Evolutionary conservation across 768 basidiomycete genomes (phyloP).

Genomic region (Kwoniella sp.): DNA sequence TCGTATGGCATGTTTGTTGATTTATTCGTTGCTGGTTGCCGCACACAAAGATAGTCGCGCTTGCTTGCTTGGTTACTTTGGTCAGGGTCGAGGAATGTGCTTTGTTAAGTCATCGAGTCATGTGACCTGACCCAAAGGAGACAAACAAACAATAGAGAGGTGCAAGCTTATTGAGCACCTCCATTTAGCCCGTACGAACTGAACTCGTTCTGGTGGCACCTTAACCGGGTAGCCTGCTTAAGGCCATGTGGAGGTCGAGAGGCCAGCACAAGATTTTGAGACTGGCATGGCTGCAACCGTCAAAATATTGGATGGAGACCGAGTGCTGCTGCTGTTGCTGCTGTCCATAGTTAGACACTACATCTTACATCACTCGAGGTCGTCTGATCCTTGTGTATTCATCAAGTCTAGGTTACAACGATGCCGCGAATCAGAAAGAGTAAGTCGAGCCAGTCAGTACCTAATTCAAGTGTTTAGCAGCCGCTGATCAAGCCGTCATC

Average conservation of each 20-base stretch:
- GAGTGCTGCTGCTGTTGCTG: neutral
- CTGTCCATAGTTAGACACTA: neutral
- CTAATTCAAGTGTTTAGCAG: neutral
- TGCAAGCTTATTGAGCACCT: constrained; percentile 1
- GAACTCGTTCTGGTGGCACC: constrained; percentile 2
- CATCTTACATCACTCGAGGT: neutral
- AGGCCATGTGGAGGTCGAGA: constrained; percentile 14
- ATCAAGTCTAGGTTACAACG: neutral
- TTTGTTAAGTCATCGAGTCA: neutral
- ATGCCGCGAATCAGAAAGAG: constrained; percentile 56
- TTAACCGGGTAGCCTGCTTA: neutral
- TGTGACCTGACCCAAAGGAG: constrained; percentile 6
- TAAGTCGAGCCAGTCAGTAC: constrained; percentile 30
- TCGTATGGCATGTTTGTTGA: constrained; percentile 17
- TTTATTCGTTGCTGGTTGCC: constrained; percentile 7
- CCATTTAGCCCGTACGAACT: neutral
- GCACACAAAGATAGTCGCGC: constrained; percentile 27
- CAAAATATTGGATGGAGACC: constrained; percentile 4
- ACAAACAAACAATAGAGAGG: constrained; percentile 7
- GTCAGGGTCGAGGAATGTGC: constrained; percentile 10
- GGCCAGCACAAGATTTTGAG: constrained; percentile 23
- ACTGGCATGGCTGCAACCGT: neutral
- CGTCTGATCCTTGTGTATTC: neutral
- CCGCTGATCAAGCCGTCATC: neutral
- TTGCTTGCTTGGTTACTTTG: neutral